Evolutionary conservation across 2,329 filamentous ascomycete species (phyloP).

Genomic region (Davidsoniella virescens): DNA sequence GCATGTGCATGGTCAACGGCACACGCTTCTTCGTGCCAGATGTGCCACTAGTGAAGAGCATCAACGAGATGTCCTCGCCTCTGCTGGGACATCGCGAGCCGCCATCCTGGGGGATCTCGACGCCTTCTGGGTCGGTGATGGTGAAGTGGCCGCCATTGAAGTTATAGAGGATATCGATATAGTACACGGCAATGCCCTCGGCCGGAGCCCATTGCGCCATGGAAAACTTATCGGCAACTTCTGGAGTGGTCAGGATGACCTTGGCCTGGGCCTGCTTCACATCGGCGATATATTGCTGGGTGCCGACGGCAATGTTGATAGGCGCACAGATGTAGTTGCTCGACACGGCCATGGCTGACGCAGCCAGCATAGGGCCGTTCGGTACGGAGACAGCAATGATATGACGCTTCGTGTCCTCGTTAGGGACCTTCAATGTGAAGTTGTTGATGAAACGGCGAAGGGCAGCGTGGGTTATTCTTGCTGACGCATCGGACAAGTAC

Average conservation of each 20-base stretch:
- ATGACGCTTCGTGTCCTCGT: conserved; percentile 20
- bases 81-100: conserved; percentile 21
- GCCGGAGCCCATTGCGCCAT: conserved; percentile 20
- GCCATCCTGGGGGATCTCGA: conserved; percentile 10
- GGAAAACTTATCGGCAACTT: conserved; percentile 25
- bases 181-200: conserved; percentile 23
- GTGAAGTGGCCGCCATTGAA: conserved; percentile 20
- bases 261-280: conserved; percentile 30
- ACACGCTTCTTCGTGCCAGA: conserved; percentile 43
- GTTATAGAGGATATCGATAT: conserved; percentile 23
- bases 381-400: conserved; percentile 34
- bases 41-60: conserved; percentile 42
- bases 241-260: conserved; percentile 28
- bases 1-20: conserved; percentile 32
- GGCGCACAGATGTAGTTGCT: conserved; percentile 36
- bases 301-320: conserved; percentile 31
- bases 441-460: conserved; percentile 20
- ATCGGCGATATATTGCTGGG: conserved; percentile 34
- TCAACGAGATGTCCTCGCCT: conserved; percentile 30
- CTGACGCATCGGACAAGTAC: conserved; percentile 15
- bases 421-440: conserved; percentile 20
- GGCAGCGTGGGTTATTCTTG: conserved; percentile 20
- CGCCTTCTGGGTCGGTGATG: conserved; percentile 14
- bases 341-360: conserved; percentile 31
- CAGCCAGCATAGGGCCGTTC: conserved; percentile 36